Evolutionary conservation across 179 eudicot genomes (phyloP).

Genomic region (Carnegiea gigantea): DNA sequence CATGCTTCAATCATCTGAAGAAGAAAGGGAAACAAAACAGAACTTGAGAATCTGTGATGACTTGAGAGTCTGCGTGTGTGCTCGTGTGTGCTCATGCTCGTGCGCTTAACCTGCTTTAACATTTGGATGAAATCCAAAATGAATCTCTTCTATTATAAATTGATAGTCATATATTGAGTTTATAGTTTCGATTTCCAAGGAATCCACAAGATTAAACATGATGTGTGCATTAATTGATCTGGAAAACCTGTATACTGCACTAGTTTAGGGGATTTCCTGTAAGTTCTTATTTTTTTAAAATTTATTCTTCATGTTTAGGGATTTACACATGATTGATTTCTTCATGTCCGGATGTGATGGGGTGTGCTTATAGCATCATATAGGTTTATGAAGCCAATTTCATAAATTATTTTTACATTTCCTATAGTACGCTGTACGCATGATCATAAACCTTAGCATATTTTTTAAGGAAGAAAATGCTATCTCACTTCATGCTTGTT

Average conservation of each 20-base stretch:
- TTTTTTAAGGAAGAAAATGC: not conserved
- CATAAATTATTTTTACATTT: not conserved
- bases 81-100: not conserved
- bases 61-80: not conserved
- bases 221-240: not conserved
- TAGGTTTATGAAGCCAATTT: constrained; percentile 1
- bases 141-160: no score
- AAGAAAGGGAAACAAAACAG: not conserved
- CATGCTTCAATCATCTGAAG: not conserved
- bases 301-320: not conserved
- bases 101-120: no score
- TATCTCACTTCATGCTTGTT: constrained; percentile 1
- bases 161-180: no score
- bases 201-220: not conserved
- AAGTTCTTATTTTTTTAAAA: not conserved
- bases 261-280: not conserved
- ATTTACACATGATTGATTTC: not conserved
- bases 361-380: not conserved
- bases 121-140: no score
- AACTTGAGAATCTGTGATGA: not conserved
- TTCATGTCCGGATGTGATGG: not conserved
- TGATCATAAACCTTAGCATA: constrained; percentile 1
- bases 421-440: not conserved
- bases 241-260: not conserved
- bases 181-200: not conserved